These are phyloP conservation scores for Dryas integrifolia DNA, from an alignment of 331 rosid genomes.

Conservation along the genomic window DNA sequence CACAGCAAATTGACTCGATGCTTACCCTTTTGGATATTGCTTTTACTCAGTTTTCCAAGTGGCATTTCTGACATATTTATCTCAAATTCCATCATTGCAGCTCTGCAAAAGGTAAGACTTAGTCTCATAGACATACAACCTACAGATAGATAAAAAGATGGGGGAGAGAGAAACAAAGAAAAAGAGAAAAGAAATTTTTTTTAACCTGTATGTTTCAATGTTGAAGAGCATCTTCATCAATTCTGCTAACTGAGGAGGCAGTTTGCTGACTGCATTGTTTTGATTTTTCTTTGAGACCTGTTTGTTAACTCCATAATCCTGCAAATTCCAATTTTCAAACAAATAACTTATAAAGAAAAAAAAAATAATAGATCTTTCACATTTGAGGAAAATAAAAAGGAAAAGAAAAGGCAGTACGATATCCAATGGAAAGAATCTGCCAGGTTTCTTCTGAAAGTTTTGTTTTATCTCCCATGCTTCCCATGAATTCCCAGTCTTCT, in stretches of 20 bases:
- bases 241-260: conserved; percentile 67
- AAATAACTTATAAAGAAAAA: conserved; percentile 16
- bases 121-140: conserved; percentile 31
- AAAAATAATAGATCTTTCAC: conserved; percentile 1
- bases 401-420: conserved; percentile 48
- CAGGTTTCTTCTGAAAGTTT: conserved; percentile 87
- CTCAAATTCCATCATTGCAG: conserved; percentile 99
- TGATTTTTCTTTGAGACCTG: conserved; percentile 51
- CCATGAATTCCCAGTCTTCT: conserved; percentile 97
- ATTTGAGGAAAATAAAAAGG: conserved; percentile 10
- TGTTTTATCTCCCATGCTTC: conserved; percentile 88
- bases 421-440: conserved; percentile 92
- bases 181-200: conserved; percentile 15
- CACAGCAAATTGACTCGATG: conserved; percentile 8
- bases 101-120: conserved; percentile 54
- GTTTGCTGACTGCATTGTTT: conserved; percentile 45
- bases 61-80: conserved; percentile 99
- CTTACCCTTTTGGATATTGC: conserved; percentile 82
- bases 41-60: conserved; percentile 90
- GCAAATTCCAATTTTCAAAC: conserved; percentile 30
- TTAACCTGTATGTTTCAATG: conserved; percentile 92
- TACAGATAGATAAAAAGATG: conserved; percentile 1
- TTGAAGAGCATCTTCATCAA: conserved; percentile 92
- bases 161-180: not conserved
- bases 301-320: conserved; percentile 92